Evolutionary conservation across 768 basidiomycete species (phyloP).

Genomic region (Trametes maxima): DNA sequence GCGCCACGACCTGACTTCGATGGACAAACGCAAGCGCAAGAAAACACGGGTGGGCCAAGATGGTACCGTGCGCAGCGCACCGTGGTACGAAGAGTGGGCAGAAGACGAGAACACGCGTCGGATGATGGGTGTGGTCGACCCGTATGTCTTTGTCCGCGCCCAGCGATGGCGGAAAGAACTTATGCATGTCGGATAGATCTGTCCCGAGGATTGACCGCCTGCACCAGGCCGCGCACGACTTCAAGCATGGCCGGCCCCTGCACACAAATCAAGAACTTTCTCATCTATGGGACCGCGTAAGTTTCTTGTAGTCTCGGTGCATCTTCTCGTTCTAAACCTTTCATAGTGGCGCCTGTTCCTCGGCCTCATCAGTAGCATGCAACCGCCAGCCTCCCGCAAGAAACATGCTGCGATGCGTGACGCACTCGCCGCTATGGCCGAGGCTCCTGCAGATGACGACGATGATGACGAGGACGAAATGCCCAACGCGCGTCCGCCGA

Average conservation of each 20-base stretch:
- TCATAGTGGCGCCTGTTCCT: conserved; percentile 61
- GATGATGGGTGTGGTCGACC: conserved; percentile 45
- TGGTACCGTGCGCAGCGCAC: conserved; percentile 32
- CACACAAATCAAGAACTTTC: conserved; percentile 36
- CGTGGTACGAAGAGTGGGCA: conserved; percentile 78
- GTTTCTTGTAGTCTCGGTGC: background rate
- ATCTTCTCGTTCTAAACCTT: background rate
- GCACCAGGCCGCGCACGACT: conserved; percentile 59
- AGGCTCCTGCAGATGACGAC: conserved; percentile 40
- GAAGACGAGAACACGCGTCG: conserved; percentile 55
- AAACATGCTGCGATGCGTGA: conserved; percentile 22
- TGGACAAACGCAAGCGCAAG: conserved; percentile 53
- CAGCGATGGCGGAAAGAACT: background rate
- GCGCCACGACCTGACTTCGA: conserved; percentile 64
- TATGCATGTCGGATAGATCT: conserved; percentile 36
- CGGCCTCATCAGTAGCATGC: conserved; percentile 45
- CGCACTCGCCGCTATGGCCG: conserved; percentile 23
- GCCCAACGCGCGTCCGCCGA: conserved; percentile 17
- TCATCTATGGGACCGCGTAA: conserved; percentile 68
- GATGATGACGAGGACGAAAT: conserved; percentile 26
- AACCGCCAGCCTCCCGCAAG: conserved; percentile 21
- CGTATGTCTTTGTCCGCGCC: conserved; percentile 42
- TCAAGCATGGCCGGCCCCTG: conserved; percentile 46
- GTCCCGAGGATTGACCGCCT: conserved; percentile 55
- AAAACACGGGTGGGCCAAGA: conserved; percentile 38